Conservation (phyloP, 169 alveolate species). For the Plasmodium inui region DNA sequence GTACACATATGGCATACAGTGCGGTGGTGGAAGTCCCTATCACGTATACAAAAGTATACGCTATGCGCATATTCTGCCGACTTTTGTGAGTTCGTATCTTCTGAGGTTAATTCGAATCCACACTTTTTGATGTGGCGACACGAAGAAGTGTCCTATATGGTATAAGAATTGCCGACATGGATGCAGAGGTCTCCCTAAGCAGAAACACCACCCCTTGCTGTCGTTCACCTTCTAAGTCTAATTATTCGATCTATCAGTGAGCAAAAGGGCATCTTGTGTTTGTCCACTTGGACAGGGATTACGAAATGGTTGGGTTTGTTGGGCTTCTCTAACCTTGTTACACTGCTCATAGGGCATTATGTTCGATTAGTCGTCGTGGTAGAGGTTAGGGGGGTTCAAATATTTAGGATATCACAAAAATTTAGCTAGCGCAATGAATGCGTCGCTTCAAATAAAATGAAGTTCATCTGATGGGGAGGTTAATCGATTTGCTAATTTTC, state of each 20-base stretch:
- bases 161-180: not conserved
- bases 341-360: not conserved
- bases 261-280: not conserved
- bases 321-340: not conserved
- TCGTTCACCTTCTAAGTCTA: not conserved
- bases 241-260: not conserved
- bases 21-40: not conserved
- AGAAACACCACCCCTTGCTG: not conserved
- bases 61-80: not conserved
- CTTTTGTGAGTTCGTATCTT: not conserved
- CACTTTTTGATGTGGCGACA: not conserved
- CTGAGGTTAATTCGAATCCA: not conserved
- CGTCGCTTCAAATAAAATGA: not conserved
- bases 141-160: not conserved
- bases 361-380: not conserved
- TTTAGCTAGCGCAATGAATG: not conserved
- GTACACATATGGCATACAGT: not conserved
- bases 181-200: not conserved
- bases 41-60: not conserved
- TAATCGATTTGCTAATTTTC: not conserved
- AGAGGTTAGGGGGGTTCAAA: not conserved
- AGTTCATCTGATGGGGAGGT: not conserved
- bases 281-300: not conserved
- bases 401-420: not conserved
- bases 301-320: not conserved